Evolutionary conservation across 2,329 filamentous ascomycete genomes (phyloP).

Genomic region (Arthrocladium fulminans): DNA sequence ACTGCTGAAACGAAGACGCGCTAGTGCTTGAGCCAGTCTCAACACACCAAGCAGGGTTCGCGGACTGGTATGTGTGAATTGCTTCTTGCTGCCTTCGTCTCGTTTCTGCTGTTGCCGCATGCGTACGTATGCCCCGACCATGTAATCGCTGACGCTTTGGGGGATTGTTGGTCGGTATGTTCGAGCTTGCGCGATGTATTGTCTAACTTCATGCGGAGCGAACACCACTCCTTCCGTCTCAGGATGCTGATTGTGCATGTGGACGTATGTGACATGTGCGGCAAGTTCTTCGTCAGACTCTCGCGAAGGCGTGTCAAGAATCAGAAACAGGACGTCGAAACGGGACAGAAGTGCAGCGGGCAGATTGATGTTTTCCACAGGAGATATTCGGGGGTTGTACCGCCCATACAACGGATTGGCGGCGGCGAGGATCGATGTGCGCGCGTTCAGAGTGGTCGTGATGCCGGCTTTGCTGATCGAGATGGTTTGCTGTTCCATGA

Average conservation of each 20-base stretch:
- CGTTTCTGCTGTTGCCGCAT: conserved; percentile 80
- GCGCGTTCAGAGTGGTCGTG: conserved; percentile 90
- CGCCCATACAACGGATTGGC: conserved; percentile 96
- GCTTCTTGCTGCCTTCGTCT: conserved; percentile 85
- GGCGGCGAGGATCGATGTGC: conserved; percentile 89
- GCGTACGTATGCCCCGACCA: conserved; percentile 92
- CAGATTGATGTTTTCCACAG: conserved; percentile 97
- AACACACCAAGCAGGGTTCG: conserved; percentile 89
- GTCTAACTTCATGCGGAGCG: conserved; percentile 82
- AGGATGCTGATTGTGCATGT: conserved; percentile 93
- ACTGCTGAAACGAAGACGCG: conserved; percentile 78
- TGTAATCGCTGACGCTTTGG: conserved; percentile 81
- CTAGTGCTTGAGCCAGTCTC: conserved; percentile 86
- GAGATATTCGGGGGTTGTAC: conserved; percentile 94
- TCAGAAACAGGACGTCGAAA: conserved; percentile 94
- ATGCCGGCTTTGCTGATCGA: conserved; percentile 87
- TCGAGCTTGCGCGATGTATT: conserved; percentile 88
- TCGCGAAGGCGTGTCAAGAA: conserved; percentile 84
- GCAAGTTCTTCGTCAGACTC: conserved; percentile 89
- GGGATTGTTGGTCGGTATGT: conserved; percentile 82
- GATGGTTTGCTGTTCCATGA: conserved; percentile 82
- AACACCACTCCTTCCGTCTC: conserved; percentile 70
- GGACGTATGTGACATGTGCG: conserved; percentile 89
- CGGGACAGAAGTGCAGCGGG: conserved; percentile 93
- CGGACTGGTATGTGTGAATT: conserved; percentile 88